Base-by-base conservation (phyloP, 805 yeast species). In the Spathaspora girioi region DNA sequence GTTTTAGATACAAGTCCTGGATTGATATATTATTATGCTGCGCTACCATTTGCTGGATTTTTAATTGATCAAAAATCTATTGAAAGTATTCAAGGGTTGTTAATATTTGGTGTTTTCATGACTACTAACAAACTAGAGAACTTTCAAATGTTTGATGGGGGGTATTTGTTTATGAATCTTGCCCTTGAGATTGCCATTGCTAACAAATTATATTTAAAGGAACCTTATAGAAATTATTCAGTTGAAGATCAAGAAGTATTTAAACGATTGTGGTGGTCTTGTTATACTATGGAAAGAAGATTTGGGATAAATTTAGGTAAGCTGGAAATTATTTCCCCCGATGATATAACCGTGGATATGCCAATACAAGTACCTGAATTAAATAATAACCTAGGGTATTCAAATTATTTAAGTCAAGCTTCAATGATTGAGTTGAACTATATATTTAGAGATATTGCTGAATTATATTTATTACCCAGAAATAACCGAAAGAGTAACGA, bases 41-140 rank as follows among this genome's bases (percentile, higher is more conserved):
- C 56, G 27, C 47, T 56, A 42, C 56, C 54, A 18, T 58, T 55
- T 52, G 53, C 51, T 5, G 59, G 61, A 14, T 47, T 55, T n/a
- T 41, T 53, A 14, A 47, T 58, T 17, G 57, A 58, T 27, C 52
- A 50, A 43, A 56, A 53, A n/a, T 51, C 51, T 26, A 47, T 51
- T 12, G 56, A 51, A 32, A 55, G 60, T 43, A 45, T 54, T 5
- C 58, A 57, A 43, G 47, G 54, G 1, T 44, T 57, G n/a, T 45
- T 54, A 17, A 19, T 56, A 15, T 46, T 57, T 41, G 61, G 61
- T 2, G 56, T 57, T 11, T 57, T 47, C 42, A 52, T 56, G 57
- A 57, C 61, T 1, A 56, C 61, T 2, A 57, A 57, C n/a, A 57
- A 56, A 43, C 45, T 50, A 26, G 59, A 56, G 38, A 50, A 49